Conservation (phyloP, 805 yeast species). For the Candida easanensis region DNA sequence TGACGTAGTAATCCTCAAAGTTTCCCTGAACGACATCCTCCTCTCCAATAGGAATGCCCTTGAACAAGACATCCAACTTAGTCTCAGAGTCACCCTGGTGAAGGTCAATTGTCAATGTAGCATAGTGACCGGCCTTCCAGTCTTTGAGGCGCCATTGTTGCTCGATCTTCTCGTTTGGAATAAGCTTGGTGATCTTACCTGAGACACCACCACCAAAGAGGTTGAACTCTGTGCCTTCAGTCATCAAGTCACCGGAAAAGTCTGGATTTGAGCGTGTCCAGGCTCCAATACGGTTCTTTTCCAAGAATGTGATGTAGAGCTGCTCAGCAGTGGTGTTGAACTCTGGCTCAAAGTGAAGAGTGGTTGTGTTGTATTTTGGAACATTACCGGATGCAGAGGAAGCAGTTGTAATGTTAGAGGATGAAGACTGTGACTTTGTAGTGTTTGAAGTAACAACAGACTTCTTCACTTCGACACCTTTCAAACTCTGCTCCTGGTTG, state of each 20-base stretch:
- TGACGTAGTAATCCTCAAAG: constrained; percentile 86
- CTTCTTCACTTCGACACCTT: neutral
- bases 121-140: constrained; percentile 86
- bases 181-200: constrained; percentile 64
- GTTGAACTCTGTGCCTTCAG: constrained; percentile 59
- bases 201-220: constrained; percentile 86
- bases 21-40: constrained; percentile 83
- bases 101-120: constrained; percentile 62
- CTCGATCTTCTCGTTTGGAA: constrained; percentile 55
- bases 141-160: constrained; percentile 85
- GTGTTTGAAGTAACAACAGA: constrained; percentile 3
- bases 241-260: constrained; percentile 43
- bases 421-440: constrained; percentile 7
- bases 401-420: constrained; percentile 15
- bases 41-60: constrained; percentile 93
- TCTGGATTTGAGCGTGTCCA: constrained; percentile 79
- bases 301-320: constrained; percentile 71
- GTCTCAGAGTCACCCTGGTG: constrained; percentile 86
- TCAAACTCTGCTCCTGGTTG: constrained; percentile 34
- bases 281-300: constrained; percentile 75
- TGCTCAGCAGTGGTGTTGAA: constrained; percentile 90
- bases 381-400: constrained; percentile 26
- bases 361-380: constrained; percentile 77
- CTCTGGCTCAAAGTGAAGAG: constrained; percentile 69
- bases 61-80: constrained; percentile 69